Conservation (phyloP, 805 yeast genomes). For the Starmerella riodocensis region DNA sequence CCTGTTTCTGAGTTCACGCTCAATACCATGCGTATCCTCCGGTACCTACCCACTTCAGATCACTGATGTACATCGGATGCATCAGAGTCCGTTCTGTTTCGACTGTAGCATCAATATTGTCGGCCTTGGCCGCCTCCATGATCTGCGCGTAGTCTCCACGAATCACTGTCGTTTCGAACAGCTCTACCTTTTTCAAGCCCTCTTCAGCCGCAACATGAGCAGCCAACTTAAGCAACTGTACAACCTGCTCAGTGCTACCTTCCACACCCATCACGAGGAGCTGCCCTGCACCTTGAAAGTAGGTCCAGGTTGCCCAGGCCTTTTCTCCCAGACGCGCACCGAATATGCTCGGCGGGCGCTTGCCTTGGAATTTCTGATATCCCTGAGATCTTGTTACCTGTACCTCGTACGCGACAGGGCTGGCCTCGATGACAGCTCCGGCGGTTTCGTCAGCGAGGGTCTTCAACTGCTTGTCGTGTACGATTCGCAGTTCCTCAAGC, state of each 20-base stretch:
- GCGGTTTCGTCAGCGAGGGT: background rate
- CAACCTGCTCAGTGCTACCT: background rate
- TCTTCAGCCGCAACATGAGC: background rate
- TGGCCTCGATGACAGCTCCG: background rate
- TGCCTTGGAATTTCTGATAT: background rate
- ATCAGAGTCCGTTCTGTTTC: background rate
- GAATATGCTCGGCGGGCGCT: background rate
- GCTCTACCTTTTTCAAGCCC: background rate
- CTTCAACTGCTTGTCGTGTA: background rate
- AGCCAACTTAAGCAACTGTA: background rate
- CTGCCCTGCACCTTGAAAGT: background rate
- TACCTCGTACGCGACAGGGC: background rate
- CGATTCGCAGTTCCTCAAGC: background rate
- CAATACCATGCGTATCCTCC: slow-evolving; percentile 1
- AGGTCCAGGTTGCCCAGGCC: slow-evolving; percentile 1
- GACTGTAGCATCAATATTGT: background rate
- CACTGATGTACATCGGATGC: background rate
- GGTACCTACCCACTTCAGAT: background rate
- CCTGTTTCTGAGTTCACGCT: background rate
- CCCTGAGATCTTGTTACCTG: background rate
- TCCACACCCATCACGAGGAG: background rate
- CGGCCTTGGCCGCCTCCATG: background rate
- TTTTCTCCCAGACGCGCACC: background rate
- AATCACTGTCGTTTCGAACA: background rate
- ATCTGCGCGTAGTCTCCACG: background rate